These are phyloP conservation scores for Orbilia blumenaviensis DNA, from an alignment of 2,329 filamentous ascomycete genomes.

Conservation along the genomic window DNA sequence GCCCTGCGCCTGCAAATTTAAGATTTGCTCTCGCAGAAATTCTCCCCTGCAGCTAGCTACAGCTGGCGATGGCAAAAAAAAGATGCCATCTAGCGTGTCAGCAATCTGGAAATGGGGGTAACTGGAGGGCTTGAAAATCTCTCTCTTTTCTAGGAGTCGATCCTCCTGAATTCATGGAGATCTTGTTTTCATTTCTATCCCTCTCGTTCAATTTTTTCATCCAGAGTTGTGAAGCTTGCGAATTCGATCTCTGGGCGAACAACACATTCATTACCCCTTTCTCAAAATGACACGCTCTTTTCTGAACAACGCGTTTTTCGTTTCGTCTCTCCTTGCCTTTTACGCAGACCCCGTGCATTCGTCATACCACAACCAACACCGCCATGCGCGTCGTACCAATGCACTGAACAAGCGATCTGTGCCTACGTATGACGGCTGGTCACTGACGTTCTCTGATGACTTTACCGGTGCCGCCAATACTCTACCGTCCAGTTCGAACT, in stretches of 20 bases:
- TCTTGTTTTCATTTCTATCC: not conserved
- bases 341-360: not conserved
- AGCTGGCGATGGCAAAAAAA: not conserved
- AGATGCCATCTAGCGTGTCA: not conserved
- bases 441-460: conserved; percentile 58
- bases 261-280: conserved; percentile 33
- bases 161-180: too few relatives aligned
- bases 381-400: not conserved
- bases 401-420: conserved; percentile 4
- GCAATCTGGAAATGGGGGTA: not conserved
- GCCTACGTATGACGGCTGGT: conserved; percentile 32
- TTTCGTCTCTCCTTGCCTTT: conserved; percentile 14
- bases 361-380: conserved; percentile 6
- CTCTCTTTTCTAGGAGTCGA: too few relatives aligned
- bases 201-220: too few relatives aligned
- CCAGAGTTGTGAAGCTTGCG: too few relatives aligned
- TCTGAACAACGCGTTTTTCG: conserved; percentile 31
- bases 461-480: conserved; percentile 59
- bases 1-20: conserved; percentile 9
- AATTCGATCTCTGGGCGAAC: not conserved
- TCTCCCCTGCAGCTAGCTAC: not conserved
- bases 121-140: not conserved
- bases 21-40: not conserved
- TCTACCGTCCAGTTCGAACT: conserved; percentile 62
- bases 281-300: conserved; percentile 48